phyloP scores from a whole-genome alignment of 495 filamentous ascomycete species.

The Penicillium canescens region DNA sequence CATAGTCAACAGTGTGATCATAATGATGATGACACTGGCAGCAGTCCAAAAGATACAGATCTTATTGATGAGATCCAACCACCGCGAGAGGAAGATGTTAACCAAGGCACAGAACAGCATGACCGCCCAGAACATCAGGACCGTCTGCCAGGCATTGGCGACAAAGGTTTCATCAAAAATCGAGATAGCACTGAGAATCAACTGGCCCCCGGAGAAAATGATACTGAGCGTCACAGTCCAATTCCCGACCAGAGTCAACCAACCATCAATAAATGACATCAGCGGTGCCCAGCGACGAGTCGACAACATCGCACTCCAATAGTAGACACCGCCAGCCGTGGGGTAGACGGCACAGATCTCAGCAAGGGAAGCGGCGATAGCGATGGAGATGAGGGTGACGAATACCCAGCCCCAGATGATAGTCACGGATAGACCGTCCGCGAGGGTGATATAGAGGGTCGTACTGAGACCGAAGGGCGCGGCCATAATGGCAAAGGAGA shows the following conservation, averaged over 20 bases:
- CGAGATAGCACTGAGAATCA: constrained; percentile 62
- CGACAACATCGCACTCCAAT: constrained; percentile 70
- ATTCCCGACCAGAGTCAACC: constrained; percentile 74
- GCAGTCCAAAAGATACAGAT: constrained; percentile 68
- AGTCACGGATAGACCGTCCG: constrained; percentile 63
- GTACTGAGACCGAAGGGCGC: constrained; percentile 69
- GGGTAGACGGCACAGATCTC: constrained; percentile 76
- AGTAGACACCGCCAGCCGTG: constrained; percentile 68
- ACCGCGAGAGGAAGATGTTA: constrained; percentile 58
- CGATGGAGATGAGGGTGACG: constrained; percentile 68
- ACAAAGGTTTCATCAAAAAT: constrained; percentile 63
- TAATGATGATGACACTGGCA: constrained; percentile 59
- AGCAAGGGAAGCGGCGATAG: constrained; percentile 71
- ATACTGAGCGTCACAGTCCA: constrained; percentile 56
- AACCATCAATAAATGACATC: constrained; percentile 71
- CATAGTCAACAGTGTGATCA: constrained; percentile 60
- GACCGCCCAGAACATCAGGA: constrained; percentile 66
- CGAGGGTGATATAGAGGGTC: constrained; percentile 67
- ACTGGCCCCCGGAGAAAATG: constrained; percentile 53
- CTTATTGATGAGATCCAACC: constrained; percentile 66
- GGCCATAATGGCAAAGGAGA: constrained; percentile 61
- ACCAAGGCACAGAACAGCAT: constrained; percentile 57
- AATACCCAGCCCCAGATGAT: constrained; percentile 73
- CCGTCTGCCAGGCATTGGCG: constrained; percentile 61
- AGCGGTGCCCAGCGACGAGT: constrained; percentile 58